phyloP scores from a whole-genome alignment of 768 basidiomycete genomes.

The Flagelloscypha sp. region DNA sequence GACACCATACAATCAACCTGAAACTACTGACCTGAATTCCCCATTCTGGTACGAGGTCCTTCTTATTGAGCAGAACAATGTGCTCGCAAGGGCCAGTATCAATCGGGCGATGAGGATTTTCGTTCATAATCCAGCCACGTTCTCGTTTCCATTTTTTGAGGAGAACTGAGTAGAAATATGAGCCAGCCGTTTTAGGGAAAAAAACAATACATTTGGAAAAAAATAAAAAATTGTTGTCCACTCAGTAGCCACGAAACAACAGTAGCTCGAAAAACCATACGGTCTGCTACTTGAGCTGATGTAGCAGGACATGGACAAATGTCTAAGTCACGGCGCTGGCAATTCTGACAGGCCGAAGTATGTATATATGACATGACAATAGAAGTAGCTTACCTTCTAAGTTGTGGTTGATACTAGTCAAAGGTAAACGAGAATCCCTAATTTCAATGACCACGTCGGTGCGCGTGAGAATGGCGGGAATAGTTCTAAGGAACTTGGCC shows the following conservation, averaged over 20 bases:
- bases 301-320: background rate
- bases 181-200: conserved; percentile 1
- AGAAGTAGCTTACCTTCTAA: conserved; percentile 61
- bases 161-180: conserved; percentile 34
- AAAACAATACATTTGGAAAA: conserved; percentile 3
- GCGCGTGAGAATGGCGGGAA: conserved; percentile 69
- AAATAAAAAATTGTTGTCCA: background rate
- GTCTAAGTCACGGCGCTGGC: conserved; percentile 5
- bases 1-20: conserved; percentile 7
- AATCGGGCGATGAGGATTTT: conserved; percentile 30
- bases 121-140: conserved; percentile 47
- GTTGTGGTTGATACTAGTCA: conserved; percentile 87
- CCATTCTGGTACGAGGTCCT: conserved; percentile 84
- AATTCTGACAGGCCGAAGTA: conserved; percentile 8
- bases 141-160: conserved; percentile 63
- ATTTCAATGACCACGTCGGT: conserved; percentile 93
- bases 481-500: conserved; percentile 73
- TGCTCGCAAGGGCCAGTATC: conserved; percentile 58
- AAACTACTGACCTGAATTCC: conserved; percentile 65
- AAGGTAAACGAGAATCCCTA: conserved; percentile 84
- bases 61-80: conserved; percentile 87
- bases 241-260: too few relatives aligned
- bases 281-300: too few relatives aligned
- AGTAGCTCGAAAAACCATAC: too few relatives aligned
- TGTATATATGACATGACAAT: conserved; percentile 17